Evolutionary conservation across 306 rosid genomes (phyloP).

Genomic region (Glycine soja): DNA sequence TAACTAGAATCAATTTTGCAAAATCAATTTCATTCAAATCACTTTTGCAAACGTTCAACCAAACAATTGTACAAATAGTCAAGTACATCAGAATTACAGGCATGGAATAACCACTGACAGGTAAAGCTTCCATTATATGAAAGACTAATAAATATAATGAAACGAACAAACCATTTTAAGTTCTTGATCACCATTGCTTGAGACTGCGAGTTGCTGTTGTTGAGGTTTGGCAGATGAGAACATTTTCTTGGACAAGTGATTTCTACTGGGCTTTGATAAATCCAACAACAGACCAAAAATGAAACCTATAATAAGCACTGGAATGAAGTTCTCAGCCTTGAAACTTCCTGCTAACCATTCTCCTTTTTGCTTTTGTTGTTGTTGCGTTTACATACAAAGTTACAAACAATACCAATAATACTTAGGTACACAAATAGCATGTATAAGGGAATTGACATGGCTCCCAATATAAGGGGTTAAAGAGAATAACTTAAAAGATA

Average conservation of each 20-base stretch:
- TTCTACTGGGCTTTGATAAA: conserved; percentile 63
- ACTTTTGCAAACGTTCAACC: too few species aligned
- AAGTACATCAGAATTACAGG: conserved; percentile 25
- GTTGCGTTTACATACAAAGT: conserved; percentile 45
- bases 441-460: background rate
- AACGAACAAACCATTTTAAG: conserved; percentile 73
- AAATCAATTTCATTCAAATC: too few species aligned
- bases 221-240: conserved; percentile 56
- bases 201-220: conserved; percentile 50
- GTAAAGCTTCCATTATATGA: conserved; percentile 11
- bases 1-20: too few species aligned
- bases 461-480: too few species aligned
- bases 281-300: conserved; percentile 76
- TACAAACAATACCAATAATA: too few species aligned
- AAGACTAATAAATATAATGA: conserved; percentile 27
- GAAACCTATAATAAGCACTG: conserved; percentile 92
- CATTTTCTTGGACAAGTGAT: conserved; percentile 47
- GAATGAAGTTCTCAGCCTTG: conserved; percentile 86
- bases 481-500: too few species aligned
- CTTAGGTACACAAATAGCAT: background rate
- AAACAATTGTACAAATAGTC: too few species aligned
- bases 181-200: conserved; percentile 68
- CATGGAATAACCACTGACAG: background rate
- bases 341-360: conserved; percentile 76
- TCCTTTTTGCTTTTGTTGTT: conserved; percentile 57